Evolutionary conservation across 305 asterid genomes (phyloP).

Genomic region (Withania somnifera): DNA sequence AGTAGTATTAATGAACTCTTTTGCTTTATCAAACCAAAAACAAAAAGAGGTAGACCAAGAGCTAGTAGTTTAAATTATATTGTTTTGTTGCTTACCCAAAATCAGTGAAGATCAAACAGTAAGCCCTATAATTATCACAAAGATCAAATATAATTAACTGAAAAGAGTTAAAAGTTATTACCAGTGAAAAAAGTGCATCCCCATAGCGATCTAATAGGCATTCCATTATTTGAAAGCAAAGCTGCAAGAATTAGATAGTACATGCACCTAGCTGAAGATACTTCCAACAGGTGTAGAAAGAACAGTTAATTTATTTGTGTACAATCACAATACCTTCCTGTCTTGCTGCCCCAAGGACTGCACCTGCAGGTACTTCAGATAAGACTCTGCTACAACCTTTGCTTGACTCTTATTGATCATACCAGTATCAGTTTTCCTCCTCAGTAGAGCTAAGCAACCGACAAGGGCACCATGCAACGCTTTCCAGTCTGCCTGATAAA

Average conservation of each 20-base stretch:
- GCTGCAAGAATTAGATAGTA: slow-evolving; percentile 42
- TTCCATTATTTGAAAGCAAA: slow-evolving; percentile 83
- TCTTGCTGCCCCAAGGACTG: slow-evolving; percentile 86
- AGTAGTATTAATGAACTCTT: neutral
- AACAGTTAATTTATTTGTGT: neutral
- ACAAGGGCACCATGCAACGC: slow-evolving; percentile 90
- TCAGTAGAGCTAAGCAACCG: slow-evolving; percentile 83
- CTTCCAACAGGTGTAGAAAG: neutral
- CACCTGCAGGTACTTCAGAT: slow-evolving; percentile 52
- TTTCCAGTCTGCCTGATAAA: slow-evolving; percentile 92
- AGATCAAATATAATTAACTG: slow-evolving; percentile 2
- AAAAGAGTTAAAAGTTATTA: slow-evolving; percentile 20
- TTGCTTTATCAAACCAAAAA: neutral
- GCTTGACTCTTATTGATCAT: slow-evolving; percentile 47
- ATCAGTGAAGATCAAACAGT: neutral
- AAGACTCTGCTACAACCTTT: slow-evolving; percentile 56
- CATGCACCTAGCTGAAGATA: slow-evolving; percentile 3
- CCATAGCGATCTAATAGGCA: slow-evolving; percentile 54
- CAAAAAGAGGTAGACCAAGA: neutral
- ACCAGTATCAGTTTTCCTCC: slow-evolving; percentile 64
- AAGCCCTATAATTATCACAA: neutral
- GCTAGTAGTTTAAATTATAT: neutral
- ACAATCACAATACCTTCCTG: slow-evolving; percentile 50
- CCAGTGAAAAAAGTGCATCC: slow-evolving; percentile 57
- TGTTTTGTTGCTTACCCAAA: neutral